A percentile compares a stretch with the other conserved stretches of the same genome.
phyloP scores from a whole-genome alignment of 306 rosid genomes.

The Cicer pinnatifidum region DNA sequence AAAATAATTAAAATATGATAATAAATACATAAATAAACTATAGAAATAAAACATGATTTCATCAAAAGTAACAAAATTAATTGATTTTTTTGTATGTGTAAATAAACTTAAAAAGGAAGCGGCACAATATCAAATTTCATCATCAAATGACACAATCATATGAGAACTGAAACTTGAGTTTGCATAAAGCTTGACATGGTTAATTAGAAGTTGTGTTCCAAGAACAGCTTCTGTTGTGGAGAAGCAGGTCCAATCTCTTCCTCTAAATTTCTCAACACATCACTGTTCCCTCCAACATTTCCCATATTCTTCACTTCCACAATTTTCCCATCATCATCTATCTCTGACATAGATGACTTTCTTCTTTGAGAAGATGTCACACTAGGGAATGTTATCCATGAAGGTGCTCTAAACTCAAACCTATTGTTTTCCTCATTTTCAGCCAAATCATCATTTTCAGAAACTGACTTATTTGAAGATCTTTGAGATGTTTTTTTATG shows the following conservation, averaged over 20 bases:
- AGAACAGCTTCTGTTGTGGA: constrained; percentile 77
- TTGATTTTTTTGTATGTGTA: too few species aligned
- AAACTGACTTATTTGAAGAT: constrained; percentile 75
- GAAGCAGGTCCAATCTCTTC: constrained; percentile 98
- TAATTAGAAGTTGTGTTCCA: constrained; percentile 78
- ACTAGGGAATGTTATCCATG: constrained; percentile 96
- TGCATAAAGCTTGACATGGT: constrained; percentile 32
- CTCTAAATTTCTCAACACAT: constrained; percentile 84
- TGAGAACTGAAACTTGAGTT: constrained; percentile 28
- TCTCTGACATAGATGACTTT: constrained; percentile 84
- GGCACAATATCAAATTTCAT: neutral
- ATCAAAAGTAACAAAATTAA: too few species aligned
- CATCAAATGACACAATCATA: neutral
- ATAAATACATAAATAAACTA: too few species aligned
- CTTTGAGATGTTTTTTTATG: constrained; percentile 89
- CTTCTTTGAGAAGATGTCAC: constrained; percentile 95
- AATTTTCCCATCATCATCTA: constrained; percentile 75
- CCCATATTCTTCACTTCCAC: constrained; percentile 62
- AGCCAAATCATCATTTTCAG: constrained; percentile 64
- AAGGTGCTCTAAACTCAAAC: constrained; percentile 85
- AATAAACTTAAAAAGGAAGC: too few species aligned
- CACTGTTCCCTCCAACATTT: constrained; percentile 57
- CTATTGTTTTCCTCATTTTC: constrained; percentile 75
- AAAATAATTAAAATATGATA: too few species aligned
- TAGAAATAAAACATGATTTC: too few species aligned